Base-by-base conservation (phyloP, 345 rosid species). In the Noccaea caerulescens region DNA sequence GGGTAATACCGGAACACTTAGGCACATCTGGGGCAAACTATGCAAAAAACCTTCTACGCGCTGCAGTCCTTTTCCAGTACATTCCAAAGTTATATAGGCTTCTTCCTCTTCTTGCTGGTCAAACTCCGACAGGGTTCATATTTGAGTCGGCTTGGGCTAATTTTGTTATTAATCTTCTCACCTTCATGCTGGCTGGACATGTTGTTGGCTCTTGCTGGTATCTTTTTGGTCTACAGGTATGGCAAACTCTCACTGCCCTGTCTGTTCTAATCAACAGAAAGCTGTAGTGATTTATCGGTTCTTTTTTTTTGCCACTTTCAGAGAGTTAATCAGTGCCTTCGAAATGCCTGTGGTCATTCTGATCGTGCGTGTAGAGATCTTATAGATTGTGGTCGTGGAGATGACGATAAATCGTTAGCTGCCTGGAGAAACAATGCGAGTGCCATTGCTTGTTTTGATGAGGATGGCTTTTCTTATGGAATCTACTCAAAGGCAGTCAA, bases 251-350 rank as follows among this genome's bases (percentile, higher is more conserved):
- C 25, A 16, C 18, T 16, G 18, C 18, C 18, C 18, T 16, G 18
- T 16, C 49, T 47, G 18, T 16, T 16, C 18, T 16, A 16, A 1
- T 16, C 18, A 16, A 16, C 18, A 16, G 18, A 16, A 16, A 16
- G 18, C 18, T 16, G 0, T 16, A 16, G 18, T 16, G 18, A 16
- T 16, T 16, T 16, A 16, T 16, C 18, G 18, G 0, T 16, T 16
- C 49, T 47, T 62, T 4, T 63, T 16, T 30, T 55, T 52, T 42
- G 56, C 56, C 16, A 12, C 10, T 65, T 27, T 37, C 91, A 93
- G 98, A 89, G 97, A 86, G 94, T 93, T 47, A 88, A 90, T 73
- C 86, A 83, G 56, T 93, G 98, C 79, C 86, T 93, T 65, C 85
- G 83, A 58, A 66, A 84, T 46, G 98, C 88, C 45, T 90, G 98